Conservation (phyloP, 2,329 filamentous ascomycete genomes). For the Metarhizium brunneum region DNA sequence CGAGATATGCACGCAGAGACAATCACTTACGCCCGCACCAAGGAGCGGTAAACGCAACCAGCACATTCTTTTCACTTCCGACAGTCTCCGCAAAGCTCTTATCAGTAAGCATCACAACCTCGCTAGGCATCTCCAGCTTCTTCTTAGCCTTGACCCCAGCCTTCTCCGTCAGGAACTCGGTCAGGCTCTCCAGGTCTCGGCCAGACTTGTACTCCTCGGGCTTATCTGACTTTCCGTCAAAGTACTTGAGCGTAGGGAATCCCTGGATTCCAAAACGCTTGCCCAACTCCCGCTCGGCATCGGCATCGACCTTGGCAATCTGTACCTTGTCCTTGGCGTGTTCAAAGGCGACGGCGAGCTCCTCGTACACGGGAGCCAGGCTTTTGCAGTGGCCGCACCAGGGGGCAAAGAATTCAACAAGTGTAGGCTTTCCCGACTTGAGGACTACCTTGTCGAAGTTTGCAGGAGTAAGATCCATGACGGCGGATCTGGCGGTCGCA, state of each 20-base stretch:
- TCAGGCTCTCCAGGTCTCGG: conserved; percentile 78
- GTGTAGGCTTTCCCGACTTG: conserved; percentile 85
- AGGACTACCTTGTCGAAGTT: conserved; percentile 92
- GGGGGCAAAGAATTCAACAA: conserved; percentile 96
- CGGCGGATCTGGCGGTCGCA: conserved; percentile 65
- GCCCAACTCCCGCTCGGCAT: conserved; percentile 75
- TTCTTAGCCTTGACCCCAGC: conserved; percentile 73
- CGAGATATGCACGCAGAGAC: not conserved
- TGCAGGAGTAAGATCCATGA: conserved; percentile 77
- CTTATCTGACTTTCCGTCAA: conserved; percentile 85
- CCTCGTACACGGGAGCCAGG: conserved; percentile 89
- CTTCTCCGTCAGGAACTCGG: conserved; percentile 75
- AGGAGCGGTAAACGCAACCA: conserved; percentile 95
- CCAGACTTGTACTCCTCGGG: conserved; percentile 80
- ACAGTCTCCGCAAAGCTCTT: conserved; percentile 65
- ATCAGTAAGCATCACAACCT: conserved; percentile 74
- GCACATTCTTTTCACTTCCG: conserved; percentile 77
- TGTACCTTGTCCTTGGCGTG: conserved; percentile 63
- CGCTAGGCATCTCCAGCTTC: conserved; percentile 63
- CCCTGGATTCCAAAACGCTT: conserved; percentile 84
- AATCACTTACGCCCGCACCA: conserved; percentile 89
- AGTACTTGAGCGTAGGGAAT: conserved; percentile 96
- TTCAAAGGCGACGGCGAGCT: conserved; percentile 68
- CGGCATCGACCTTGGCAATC: conserved; percentile 94
- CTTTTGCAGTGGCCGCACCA: conserved; percentile 99